These are phyloP conservation scores for Spirogloea muscicola DNA, from an alignment of 139 green algal species.

Conservation along the genomic window DNA sequence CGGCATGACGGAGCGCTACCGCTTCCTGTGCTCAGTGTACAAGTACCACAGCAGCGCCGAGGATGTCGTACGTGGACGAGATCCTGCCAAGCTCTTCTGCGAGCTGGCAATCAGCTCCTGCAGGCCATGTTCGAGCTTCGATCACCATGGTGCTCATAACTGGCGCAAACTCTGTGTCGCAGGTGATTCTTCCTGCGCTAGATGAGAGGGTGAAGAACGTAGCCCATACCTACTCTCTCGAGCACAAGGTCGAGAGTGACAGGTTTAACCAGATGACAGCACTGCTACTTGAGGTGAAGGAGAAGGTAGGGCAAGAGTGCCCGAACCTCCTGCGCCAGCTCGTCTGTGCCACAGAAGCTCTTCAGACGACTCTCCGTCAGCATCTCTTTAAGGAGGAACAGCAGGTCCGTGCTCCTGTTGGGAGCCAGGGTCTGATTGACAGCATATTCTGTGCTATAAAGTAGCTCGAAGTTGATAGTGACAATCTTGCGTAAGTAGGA, in stretches of 20 bases:
- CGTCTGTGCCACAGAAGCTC: constrained; percentile 42
- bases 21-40: constrained; percentile 36
- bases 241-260: constrained; percentile 60
- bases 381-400: constrained; percentile 95
- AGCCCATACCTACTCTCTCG: constrained; percentile 26
- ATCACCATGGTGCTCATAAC: no score
- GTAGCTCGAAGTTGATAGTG: no score
- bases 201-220: constrained; percentile 46
- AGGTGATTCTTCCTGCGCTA: constrained; percentile 56
- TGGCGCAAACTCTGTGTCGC: no score
- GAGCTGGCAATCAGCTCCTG: no score
- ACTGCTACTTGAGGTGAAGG: constrained; percentile 13
- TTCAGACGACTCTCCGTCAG: constrained; percentile 83
- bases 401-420: constrained; percentile 64
- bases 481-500: no score
- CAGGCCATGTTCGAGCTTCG: no score
- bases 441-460: no score
- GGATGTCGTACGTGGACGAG: no score
- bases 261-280: constrained; percentile 81
- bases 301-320: no score
- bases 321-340: constrained; percentile 51
- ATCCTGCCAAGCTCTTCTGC: no score
- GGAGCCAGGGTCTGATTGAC: no score
- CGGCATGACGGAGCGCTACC: constrained; percentile 15
- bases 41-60: constrained; percentile 47